Base-by-base conservation (phyloP, 1,284 basidiomycete genomes). In the Ceratobasidium sp. region DNA sequence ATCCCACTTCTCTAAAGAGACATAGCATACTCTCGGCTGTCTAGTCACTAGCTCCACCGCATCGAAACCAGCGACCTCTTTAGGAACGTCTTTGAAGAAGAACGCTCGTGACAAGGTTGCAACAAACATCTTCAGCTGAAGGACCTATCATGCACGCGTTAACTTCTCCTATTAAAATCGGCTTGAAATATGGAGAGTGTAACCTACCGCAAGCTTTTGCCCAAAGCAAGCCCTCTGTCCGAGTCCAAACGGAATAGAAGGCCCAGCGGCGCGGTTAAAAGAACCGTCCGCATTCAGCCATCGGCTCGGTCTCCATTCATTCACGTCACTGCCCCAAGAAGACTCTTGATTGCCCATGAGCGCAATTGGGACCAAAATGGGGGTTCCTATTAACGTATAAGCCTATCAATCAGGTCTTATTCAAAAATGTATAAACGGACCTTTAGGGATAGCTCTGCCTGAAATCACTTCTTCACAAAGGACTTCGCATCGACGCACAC, bases 151-250 rank as follows among this genome's bases (percentile, higher is more conserved):
- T 50, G 4, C 15, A 8, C 9, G 11, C 41, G 4, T 8, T 27
- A 17, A 14, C n/a, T n/a, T n/a, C n/a, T n/a, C n/a, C n/a, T n/a
- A n/a, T n/a, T n/a, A n/a, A n/a, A 60, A 31, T 29, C 19, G 4
- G n/a, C 27, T 60, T 4, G 6, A 41, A 41, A 17, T 3, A 6
- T n/a, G 44, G 60, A 7, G 14, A 27, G 27, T 59, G 11, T 3
- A 19, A 79, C 69, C 36, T 51, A 72, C 69, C 15, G 69, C 69
- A 41, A 72, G 69, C 47, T 47, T 59, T 33, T 72, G 69, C 1
- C 69, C 69, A 62, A 72, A 72, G 24, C 69, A 72, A 8, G 69
- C 50, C 17, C 69, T 44, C n/a, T 60, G 69, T 9, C 69, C 69
- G 6, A 60, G 2, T 14, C 69, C 69, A 36, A 72, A 72, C 27